Base-by-base conservation (phyloP, 176 grass and related monocot genomes). In the Pharus latifolius region DNA sequence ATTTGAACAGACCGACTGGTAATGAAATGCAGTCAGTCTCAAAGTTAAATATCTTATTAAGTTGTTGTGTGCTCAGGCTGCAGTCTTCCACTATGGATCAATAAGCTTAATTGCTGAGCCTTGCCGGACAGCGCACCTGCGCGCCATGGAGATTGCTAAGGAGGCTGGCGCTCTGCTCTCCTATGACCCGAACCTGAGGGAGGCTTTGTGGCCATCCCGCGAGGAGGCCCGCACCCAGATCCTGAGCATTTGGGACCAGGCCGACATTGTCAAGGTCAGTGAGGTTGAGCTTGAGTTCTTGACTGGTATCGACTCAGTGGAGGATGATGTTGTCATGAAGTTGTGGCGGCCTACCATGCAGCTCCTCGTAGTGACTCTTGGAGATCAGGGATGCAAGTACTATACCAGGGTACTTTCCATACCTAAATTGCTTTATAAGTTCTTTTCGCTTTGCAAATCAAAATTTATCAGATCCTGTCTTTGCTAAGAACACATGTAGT, bases 241-340 rank as follows among this genome's bases (percentile, higher is more conserved):
- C 80, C 50, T 92, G 80, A 96, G 88, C 67, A 96, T 96, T 53
- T 96, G 88, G 92, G 88, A 96, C 65, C 86, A 89, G 69, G 92
- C 92, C 59, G 92, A 96, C 83, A 87, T 96, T 76, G 79, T 92
- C 38, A 96, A 96, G 83, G 92, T 96, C 69, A 96, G 92, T 5
- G 88, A 96, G 8, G 85, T 75, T 0, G 92, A 96, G 80, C 83
- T 96, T 29, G 88, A 92, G 88, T 96, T 96, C 65, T 79, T 96
- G 73, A 96, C 92, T 45, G 88, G 88, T 55, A 73, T 84, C 10
- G 22, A 83, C 63, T 87, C 88, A 0, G 60, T 96, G 28, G 88
- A 87, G 44, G 92, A 92, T 0, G 88, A 96, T 72, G 83, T 89
- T 28, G 83, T 73, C 67, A 77, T 89, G 92, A 84, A 87, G 59